Evolutionary conservation across 1,284 basidiomycete species (phyloP).

Genomic region (Apiotrichum gamsii): DNA sequence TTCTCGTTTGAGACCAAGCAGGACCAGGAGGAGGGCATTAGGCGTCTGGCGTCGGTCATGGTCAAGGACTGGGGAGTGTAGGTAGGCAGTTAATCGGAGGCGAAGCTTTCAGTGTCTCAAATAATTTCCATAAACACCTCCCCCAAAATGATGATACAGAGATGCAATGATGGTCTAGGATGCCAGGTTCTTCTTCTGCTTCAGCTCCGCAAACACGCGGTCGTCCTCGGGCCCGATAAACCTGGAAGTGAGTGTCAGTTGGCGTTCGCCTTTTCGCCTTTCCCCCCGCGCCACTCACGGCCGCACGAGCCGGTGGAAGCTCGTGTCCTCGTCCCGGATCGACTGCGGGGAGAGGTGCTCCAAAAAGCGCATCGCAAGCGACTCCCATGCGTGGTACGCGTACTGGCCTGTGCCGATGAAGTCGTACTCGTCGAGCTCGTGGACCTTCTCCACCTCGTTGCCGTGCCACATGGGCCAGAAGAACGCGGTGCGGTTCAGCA

Average conservation of each 20-base stretch:
- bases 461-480: conserved; percentile 52
- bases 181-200: not conserved
- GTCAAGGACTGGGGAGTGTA: conserved; percentile 11
- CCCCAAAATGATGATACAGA: too few relatives aligned
- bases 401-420: conserved; percentile 42
- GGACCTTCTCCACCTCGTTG: conserved; percentile 37
- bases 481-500: conserved; percentile 48
- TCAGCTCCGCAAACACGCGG: conserved; percentile 24
- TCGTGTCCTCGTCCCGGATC: conserved; percentile 38
- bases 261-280: not conserved
- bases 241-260: conserved; percentile 9
- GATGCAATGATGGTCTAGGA: too few relatives aligned
- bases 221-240: conserved; percentile 37
- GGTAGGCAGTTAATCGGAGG: not conserved
- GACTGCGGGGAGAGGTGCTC: conserved; percentile 32
- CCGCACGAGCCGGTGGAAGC: conserved; percentile 44
- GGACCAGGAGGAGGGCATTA: conserved; percentile 21
- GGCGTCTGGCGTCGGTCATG: conserved; percentile 17
- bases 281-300: too few relatives aligned
- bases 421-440: conserved; percentile 39
- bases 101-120: not conserved
- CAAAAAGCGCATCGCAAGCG: conserved; percentile 45
- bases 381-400: conserved; percentile 50
- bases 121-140: not conserved
- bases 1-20: conserved; percentile 21